Evolutionary conservation across 1,139 yeast species (phyloP), one percentile per base, ranked within the genome.

Genomic region (Geotrichum restrictum): DNA sequence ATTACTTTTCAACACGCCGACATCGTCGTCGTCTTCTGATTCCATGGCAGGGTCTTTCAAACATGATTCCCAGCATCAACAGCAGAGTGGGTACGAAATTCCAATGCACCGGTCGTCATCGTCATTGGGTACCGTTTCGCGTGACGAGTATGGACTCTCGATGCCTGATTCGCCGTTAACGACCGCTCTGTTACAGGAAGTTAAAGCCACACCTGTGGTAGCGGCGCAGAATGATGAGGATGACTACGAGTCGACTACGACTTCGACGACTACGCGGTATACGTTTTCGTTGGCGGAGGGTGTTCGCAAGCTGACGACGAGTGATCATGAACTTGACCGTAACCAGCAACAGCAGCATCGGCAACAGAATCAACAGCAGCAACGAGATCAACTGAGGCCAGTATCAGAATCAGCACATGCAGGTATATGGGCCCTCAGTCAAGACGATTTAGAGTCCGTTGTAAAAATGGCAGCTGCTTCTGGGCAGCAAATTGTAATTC

Each of bases 401-500:
- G n/a, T 13, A 38, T 14, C n/a, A 11, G 41, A 31, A 22, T n/a
- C n/a, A 10, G 45, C 18, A 19, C 16, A 36, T 13, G 34, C 29
- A 8, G 29, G 8, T 5, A 24, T 24, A 8, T 24, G 21, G 24
- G 10, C 48, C 2, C 33, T 64, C 5, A 49, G 51, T 4, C 57
- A 55, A 32, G 54, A 53, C 7, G 68, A 66, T 32, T 56, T 69
- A 5, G 63, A 65, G 32, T 57, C 59, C 19, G 53, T 69, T n/a
- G 56, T 69, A 8, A 77, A 79, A 34, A 76, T 82, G 52, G 95
- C 95, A 0, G 80, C 80, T 54, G 70, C 72, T 42, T 73, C 80
- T 59, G 77, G 80, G 31, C 74, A 86, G 53, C 77, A 80, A 52
- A 76, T 88, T 10, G 82, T 88, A 3, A 80, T 88, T 16, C 95